Evolutionary conservation across 2,329 filamentous ascomycete species (phyloP), one percentile per base, ranked within the genome.

Genomic region (Sclerotinia spermophila): DNA sequence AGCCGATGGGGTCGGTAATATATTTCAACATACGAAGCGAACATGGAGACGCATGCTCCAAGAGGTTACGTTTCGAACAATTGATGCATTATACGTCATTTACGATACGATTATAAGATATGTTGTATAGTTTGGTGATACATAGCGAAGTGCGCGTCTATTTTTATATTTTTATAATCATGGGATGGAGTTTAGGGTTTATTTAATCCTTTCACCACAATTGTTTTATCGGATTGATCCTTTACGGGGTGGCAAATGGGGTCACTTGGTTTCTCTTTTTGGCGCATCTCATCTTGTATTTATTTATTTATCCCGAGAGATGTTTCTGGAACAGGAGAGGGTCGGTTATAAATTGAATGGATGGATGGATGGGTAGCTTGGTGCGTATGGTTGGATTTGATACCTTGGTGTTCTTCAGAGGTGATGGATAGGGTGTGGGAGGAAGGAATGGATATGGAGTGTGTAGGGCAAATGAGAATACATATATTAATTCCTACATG

Each of bases 1-100:
- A 79, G 77, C 40, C 75, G 78, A 64, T 65, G 77, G 70, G 76
- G 77, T 17, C 76, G 75, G 73, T 76, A 74, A 72, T 44, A 67
- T 51, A 70, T 70, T 58, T 59, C 66, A 68, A 69, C 67, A 60
- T 48, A 56, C 67, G 67, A 74, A 68, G 65, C 35, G 38, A 51
- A 30, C 8, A n/a, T 42, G 35, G 67, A 33, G 67, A 45, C 40
- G 35, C 45, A 51, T 71, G 33, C 62, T 67, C 45, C 59, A 70
- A 48, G 56, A 67, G 71, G 24, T 73, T 74, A 73, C 71, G 71
- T 76, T 75, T 70, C 67, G 38, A 30, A 72, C 62, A 67, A 71
- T 71, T 76, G 72, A 75, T 73, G 72, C 71, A 76, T 74, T 74
- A 73, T 71, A 75, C 72, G 71, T 71, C 70, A 75, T 75, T 73